Base-by-base conservation (phyloP, 1,284 basidiomycete genomes). In the Tylopilus sp. region DNA sequence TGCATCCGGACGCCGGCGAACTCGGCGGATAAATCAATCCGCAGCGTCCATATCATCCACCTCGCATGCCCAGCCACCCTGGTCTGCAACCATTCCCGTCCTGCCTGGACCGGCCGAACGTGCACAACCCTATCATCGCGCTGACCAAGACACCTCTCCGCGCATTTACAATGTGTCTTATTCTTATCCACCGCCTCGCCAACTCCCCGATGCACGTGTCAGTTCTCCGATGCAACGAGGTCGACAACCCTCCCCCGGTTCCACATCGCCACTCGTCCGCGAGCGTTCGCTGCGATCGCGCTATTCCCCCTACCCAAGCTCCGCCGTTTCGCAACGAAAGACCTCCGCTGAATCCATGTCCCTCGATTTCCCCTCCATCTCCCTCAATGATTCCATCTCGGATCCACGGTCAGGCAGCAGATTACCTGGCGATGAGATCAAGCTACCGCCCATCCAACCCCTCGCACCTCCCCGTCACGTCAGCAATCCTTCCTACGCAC, bases 1-100 rank as follows among this genome's bases (percentile, higher is more conserved):
- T 36, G 74, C 78, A 19, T 72, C 77, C n/a, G 77, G 77, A 25
- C 78, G 84, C 53, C 77, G 86, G 41, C 76, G 84, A 46, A 68
- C 78, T 15, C 77, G 85, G 28, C 77, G 83, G 48, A 71, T 56
- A 48, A 64, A 69, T 53, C 67, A 65, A 31, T 50, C 55, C 50
- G 60, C 65, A 55, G 60, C 48, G 19, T 51, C 66, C 18, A 53
- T 55, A 35, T 46, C 61, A 36, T 49, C 53, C 10, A 40, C 54
- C 38, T 47, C 63, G 28, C 55, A 55, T 18, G 51, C 63, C 16
- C 62, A 68, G 53, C 51, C 57, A 37, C 49, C 59, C 16, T 67
- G 66, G 68, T 49, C 68, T 12, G 52, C 61, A n/a, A 37, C 54
- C 12, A 45, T 59, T 23, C 59, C 66, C 51, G 53, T 53, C 33